A percentile compares a stretch with the other conserved stretches of the same genome.
Conservation (phyloP, 1,284 basidiomycete species). For the Clitocybe nebularis region DNA sequence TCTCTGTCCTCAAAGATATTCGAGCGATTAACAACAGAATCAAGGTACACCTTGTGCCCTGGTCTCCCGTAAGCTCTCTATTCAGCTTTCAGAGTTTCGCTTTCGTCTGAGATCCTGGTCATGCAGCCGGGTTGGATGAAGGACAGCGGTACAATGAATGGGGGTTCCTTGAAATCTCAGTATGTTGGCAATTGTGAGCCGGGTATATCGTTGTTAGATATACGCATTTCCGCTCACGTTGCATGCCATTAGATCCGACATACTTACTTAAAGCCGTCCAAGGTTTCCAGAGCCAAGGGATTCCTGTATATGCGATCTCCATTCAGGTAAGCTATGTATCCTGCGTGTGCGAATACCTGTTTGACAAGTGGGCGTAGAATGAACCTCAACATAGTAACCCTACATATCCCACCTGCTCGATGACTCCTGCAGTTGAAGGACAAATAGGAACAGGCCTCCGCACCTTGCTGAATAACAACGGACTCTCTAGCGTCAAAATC, state of each 20-base stretch:
- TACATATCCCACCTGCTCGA: slow-evolving; percentile 46
- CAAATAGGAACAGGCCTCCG: slow-evolving; percentile 43
- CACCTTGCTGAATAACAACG: slow-evolving; percentile 44
- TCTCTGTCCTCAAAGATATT: slow-evolving; percentile 49
- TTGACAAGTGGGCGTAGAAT: too few species aligned
- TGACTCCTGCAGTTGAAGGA: slow-evolving; percentile 39
- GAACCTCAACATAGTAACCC: slow-evolving; percentile 51
- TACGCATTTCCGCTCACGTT: too few species aligned
- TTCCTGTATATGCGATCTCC: slow-evolving; percentile 45
- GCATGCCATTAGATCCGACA: slow-evolving; percentile 36
- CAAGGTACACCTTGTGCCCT: slow-evolving; percentile 46
- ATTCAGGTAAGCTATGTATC: slow-evolving; percentile 31
- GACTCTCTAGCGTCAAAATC: slow-evolving; percentile 41
- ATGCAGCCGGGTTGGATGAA: slow-evolving; percentile 56
- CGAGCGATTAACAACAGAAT: slow-evolving; percentile 35
- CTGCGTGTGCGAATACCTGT: slow-evolving; percentile 6
- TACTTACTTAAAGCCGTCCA: slow-evolving; percentile 53
- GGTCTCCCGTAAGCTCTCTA: slow-evolving; percentile 44
- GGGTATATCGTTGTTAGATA: slow-evolving; percentile 1
- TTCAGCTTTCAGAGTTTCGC: not conserved
- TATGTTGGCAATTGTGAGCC: slow-evolving; percentile 29
- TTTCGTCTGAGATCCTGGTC: not conserved
- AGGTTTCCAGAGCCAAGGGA: slow-evolving; percentile 44
- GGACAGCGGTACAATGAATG: slow-evolving; percentile 42
- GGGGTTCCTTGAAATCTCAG: slow-evolving; percentile 37